Base-by-base conservation (phyloP, 2,329 filamentous ascomycete genomes). In the Aspergillus floridensis region DNA sequence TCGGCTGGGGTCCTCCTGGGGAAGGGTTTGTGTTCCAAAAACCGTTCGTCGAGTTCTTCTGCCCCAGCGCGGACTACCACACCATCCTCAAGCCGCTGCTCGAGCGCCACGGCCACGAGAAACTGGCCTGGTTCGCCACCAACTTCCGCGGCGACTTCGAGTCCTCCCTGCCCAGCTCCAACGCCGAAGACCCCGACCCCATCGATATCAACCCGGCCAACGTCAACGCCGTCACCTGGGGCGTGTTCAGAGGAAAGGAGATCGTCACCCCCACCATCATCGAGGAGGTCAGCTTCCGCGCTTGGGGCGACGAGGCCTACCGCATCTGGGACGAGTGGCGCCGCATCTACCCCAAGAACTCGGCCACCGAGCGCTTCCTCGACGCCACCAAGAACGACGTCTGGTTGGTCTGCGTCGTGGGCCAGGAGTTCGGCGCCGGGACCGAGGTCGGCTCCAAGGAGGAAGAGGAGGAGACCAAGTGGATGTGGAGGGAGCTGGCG, bases 251-350 rank as follows among this genome's bases (percentile, higher is more conserved):
- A 0, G 92, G 92, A 47, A 97, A 97, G 78, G 93, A 98, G 76
- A 98, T 98, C 71, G 86, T 96, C 59, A 96, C 93, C 22, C 93
- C 93, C 3, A 98, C 93, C 1, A 98, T 98, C 71, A 96, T 98
- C 69, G 93, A 98, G 74, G 91, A 93, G 67, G 91, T 96, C 54
- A 95, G 90, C 73, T 98, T 98, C 82, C 84, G 87, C 63, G 92
- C 93, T 7, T 99, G 95, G 95, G 85, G 87, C 59, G 95, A 98
- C 72, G 95, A 99, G 81, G 93, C 95, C 1, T 99, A 95, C 79
- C 89, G 89, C 32, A 96, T 98, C 70, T 98, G 93, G 90, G 85
- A 82, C 47, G 95, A 98, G 79, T 99, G 95, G 95, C 88, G 90
- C 61, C 84, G 90, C 66, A 89, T 97, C 50, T 98, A 96, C 75